Percentiles rank a stretch among this genome's conserved stretches.
Conservation (phyloP, 495 filamentous ascomycete genomes). For the Aspergillus homomorphus region DNA sequence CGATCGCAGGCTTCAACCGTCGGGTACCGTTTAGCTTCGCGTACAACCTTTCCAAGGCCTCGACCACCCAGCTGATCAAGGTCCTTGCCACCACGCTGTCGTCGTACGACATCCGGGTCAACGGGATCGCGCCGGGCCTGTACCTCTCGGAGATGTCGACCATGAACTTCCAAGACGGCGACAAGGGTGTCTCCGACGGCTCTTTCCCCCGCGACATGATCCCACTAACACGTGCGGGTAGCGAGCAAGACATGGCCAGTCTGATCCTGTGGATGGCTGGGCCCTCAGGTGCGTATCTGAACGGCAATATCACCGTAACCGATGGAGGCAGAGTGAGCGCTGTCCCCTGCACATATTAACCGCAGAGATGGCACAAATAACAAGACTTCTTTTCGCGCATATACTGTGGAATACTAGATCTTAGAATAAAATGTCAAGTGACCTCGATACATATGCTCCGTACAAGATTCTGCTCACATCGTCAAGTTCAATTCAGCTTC, state of each 20-base stretch:
- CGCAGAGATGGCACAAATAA: background rate
- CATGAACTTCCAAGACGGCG: slow-evolving; percentile 18
- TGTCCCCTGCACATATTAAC: slow-evolving; percentile 45
- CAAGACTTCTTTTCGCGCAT: background rate
- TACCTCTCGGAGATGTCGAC: slow-evolving; percentile 63
- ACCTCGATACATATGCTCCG: background rate
- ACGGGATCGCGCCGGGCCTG: slow-evolving; percentile 64
- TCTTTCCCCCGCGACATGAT: slow-evolving; percentile 45
- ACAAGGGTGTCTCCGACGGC: slow-evolving; percentile 33
- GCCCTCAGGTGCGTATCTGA: slow-evolving; percentile 57
- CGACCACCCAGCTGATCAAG: slow-evolving; percentile 63
- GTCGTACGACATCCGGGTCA: slow-evolving; percentile 59
- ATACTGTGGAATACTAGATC: background rate
- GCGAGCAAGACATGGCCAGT: slow-evolving; percentile 61
- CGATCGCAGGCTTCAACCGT: slow-evolving; percentile 60
- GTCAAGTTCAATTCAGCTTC: background rate
- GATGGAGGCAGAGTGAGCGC: slow-evolving; percentile 58
- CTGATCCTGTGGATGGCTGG: slow-evolving; percentile 61
- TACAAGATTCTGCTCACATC: background rate
- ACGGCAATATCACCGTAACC: slow-evolving; percentile 53
- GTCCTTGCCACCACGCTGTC: slow-evolving; percentile 50
- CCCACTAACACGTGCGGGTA: slow-evolving; percentile 51
- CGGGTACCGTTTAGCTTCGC: slow-evolving; percentile 54
- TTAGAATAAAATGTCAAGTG: background rate
- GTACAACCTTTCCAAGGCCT: slow-evolving; percentile 64